Evolutionary conservation across 257 asterid species (phyloP).

Genomic region (Solanum pennellii): DNA sequence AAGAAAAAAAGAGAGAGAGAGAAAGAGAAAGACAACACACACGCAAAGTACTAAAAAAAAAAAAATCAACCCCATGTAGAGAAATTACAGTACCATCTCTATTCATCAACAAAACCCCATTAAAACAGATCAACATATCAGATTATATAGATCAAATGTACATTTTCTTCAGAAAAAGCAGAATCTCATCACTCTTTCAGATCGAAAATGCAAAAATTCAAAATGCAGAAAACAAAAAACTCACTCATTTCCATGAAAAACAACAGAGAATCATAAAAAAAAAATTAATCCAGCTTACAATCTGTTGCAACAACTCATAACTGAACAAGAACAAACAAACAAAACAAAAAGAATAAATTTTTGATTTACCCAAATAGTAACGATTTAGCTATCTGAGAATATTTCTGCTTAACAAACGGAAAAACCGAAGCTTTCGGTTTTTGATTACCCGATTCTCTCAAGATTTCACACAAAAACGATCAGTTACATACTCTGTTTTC

Average conservation of each 20-base stretch:
- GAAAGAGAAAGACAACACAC: neutral
- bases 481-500: neutral
- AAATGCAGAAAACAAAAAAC: neutral
- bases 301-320: neutral
- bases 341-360: neutral
- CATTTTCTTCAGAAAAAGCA: neutral
- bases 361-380: neutral
- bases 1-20: neutral
- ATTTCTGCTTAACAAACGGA: constrained; percentile 10
- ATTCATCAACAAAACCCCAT: neutral
- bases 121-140: neutral
- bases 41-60: neutral
- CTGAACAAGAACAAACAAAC: neutral
- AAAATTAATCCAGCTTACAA: neutral
- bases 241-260: neutral
- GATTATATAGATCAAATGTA: neutral
- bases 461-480: neutral
- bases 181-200: neutral
- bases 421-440: constrained; percentile 6
- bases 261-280: neutral
- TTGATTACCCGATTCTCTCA: neutral
- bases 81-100: neutral
- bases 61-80: neutral
- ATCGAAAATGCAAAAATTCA: neutral
- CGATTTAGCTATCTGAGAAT: neutral